These are phyloP conservation scores for Eucalyptus microcorys DNA, from an alignment of 345 rosid species.

Conservation along the genomic window DNA sequence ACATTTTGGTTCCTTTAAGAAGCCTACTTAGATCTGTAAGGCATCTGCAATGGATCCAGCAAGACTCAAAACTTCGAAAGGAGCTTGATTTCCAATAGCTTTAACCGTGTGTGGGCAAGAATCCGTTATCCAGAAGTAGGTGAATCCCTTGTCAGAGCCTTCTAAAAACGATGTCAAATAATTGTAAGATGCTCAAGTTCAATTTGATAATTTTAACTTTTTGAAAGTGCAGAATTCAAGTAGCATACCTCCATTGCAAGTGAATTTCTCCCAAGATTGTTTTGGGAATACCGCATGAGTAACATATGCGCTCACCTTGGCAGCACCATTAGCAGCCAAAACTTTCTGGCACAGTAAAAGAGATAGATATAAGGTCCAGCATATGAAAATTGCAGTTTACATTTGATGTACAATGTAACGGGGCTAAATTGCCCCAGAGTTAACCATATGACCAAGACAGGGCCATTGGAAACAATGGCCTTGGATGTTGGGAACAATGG, in stretches of 20 bases:
- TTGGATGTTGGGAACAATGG: background rate
- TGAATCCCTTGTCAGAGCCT: conserved; percentile 50
- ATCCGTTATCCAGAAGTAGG: conserved; percentile 94
- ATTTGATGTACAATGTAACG: background rate
- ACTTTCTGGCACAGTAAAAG: conserved; percentile 54
- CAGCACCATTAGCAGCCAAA: conserved; percentile 77
- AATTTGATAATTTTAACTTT: background rate
- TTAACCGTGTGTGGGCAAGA: conserved; percentile 88
- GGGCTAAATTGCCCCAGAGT: background rate
- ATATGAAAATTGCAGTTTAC: background rate
- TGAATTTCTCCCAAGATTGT: conserved; percentile 85
- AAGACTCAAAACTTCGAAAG: conserved; percentile 86
- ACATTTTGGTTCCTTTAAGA: background rate
- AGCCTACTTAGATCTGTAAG: conserved; percentile 46
- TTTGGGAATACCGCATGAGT: conserved; percentile 97
- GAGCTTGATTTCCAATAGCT: conserved; percentile 60
- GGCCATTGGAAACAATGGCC: background rate
- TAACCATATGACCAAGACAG: background rate
- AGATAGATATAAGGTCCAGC: background rate
- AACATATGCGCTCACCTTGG: conserved; percentile 92
- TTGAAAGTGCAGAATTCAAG: background rate
- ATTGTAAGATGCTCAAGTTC: background rate
- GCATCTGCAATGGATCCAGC: conserved; percentile 90
- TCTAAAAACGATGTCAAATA: background rate
- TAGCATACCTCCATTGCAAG: conserved; percentile 38